phyloP scores from a whole-genome alignment of 2,329 filamentous ascomycete genomes.

The Xylaria sp. region DNA sequence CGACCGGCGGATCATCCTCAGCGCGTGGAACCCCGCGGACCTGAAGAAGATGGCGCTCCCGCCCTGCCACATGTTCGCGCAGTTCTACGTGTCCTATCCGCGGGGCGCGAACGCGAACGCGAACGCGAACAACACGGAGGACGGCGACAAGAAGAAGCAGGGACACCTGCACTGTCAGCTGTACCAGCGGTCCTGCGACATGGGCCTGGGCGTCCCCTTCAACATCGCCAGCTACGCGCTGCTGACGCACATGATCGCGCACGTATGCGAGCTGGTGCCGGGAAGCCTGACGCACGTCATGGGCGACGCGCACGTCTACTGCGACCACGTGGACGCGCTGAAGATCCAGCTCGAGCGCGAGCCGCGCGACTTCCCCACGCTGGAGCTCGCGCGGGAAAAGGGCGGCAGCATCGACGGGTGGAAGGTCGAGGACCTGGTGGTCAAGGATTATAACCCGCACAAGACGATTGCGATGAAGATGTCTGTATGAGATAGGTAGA shows the following conservation, averaged over 20 bases:
- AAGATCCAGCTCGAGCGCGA: constrained; percentile 78
- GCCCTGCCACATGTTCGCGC: constrained; percentile 83
- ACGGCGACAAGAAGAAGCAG: constrained; percentile 45
- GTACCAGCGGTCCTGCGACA: constrained; percentile 94
- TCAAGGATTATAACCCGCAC: constrained; percentile 88
- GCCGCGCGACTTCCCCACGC: constrained; percentile 76
- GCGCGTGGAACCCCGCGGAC: constrained; percentile 89
- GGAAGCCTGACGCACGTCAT: constrained; percentile 92
- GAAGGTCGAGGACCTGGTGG: constrained; percentile 83
- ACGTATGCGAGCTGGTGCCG: constrained; percentile 80
- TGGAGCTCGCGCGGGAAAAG: constrained; percentile 71
- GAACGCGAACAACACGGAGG: constrained; percentile 33
- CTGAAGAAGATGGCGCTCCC: constrained; percentile 76
- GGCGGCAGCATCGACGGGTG: constrained; percentile 86
- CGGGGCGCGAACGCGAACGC: constrained; percentile 14
- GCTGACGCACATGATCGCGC: constrained; percentile 92
- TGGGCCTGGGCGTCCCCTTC: constrained; percentile 96
- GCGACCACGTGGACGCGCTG: constrained; percentile 88
- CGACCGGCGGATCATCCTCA: constrained; percentile 86
- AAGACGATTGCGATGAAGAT: constrained; percentile 98
- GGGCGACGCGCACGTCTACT: constrained; percentile 97
- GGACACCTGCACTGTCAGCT: constrained; percentile 84
- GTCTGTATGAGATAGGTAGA: constrained; percentile 62
- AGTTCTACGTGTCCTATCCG: constrained; percentile 75
- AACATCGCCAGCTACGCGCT: constrained; percentile 96